phyloP scores from a whole-genome alignment of 2,329 filamentous ascomycete genomes.

The Pezicula rhizophila region DNA sequence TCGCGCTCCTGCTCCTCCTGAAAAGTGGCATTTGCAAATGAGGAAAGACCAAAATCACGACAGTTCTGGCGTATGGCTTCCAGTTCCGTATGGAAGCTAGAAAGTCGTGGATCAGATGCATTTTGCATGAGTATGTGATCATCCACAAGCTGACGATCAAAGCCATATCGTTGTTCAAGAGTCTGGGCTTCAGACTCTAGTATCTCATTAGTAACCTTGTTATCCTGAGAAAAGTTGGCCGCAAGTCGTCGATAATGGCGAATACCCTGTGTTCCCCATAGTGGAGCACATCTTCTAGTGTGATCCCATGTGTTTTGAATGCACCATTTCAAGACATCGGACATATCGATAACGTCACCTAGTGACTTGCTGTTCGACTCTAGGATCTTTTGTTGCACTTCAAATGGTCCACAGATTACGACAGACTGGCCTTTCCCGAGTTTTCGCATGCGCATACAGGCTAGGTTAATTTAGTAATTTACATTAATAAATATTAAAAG shows the following conservation, averaged over 20 bases:
- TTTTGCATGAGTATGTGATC: too few relatives aligned
- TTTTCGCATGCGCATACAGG: constrained; percentile 67
- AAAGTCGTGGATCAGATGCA: too few relatives aligned
- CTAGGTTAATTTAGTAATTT: constrained; percentile 30
- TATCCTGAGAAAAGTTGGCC: not conserved
- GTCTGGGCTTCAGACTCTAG: constrained; percentile 49
- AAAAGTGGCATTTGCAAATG: constrained; percentile 33
- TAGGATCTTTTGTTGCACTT: constrained; percentile 51
- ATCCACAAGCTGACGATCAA: not conserved
- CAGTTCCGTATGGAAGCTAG: too few relatives aligned
- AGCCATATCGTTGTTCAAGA: constrained; percentile 45
- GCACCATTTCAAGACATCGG: constrained; percentile 53
- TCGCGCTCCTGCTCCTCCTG: constrained; percentile 67
- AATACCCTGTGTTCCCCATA: constrained; percentile 57
- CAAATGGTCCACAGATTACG: constrained; percentile 51
- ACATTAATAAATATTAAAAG: not conserved
- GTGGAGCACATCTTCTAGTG: constrained; percentile 40
- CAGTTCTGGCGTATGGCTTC: constrained; percentile 27
- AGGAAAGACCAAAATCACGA: constrained; percentile 27
- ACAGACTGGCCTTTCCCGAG: constrained; percentile 62
- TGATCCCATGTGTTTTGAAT: constrained; percentile 52
- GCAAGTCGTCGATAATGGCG: constrained; percentile 35
- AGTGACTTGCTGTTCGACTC: constrained; percentile 13
- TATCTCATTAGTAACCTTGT: constrained; percentile 32
- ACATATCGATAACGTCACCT: constrained; percentile 33